These are phyloP conservation scores for Theobroma grandiflorum DNA, from an alignment of 441 rosid species.

Conservation along the genomic window DNA sequence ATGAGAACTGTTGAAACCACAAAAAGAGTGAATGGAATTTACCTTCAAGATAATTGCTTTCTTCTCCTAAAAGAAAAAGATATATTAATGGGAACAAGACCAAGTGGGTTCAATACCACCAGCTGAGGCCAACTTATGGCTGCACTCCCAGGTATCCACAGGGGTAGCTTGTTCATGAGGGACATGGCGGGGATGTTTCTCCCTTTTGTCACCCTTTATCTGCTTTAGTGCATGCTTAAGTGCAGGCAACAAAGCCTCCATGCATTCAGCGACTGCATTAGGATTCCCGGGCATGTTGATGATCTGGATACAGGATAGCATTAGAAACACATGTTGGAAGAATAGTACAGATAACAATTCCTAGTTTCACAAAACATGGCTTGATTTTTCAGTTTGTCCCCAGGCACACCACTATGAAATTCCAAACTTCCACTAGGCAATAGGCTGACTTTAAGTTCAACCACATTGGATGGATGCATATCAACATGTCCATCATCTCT, in stretches of 20 bases:
- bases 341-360: not conserved
- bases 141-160: conserved; percentile 76
- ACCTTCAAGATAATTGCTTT: too few relatives aligned
- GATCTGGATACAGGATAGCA: conserved; percentile 52
- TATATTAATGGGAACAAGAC: conserved; percentile 65
- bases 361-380: not conserved
- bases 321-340: not conserved
- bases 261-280: conserved; percentile 91
- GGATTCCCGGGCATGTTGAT: conserved; percentile 99
- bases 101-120: conserved; percentile 42
- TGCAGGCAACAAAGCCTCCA: conserved; percentile 89
- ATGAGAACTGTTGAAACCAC: too few relatives aligned
- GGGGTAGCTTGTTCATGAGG: conserved; percentile 75
- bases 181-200: conserved; percentile 85
- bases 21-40: too few relatives aligned
- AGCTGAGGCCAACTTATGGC: conserved; percentile 66
- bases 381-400: not conserved
- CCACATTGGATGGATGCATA: not conserved
- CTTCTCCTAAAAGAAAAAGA: not conserved
- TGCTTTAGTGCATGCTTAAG: conserved; percentile 94
- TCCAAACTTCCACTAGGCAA: not conserved
- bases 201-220: conserved; percentile 92
- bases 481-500: not conserved
- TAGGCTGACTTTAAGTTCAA: too few relatives aligned
- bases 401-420: not conserved